Base-by-base conservation (phyloP, 257 asterid genomes). In the Lithospermum erythrorhizon region DNA sequence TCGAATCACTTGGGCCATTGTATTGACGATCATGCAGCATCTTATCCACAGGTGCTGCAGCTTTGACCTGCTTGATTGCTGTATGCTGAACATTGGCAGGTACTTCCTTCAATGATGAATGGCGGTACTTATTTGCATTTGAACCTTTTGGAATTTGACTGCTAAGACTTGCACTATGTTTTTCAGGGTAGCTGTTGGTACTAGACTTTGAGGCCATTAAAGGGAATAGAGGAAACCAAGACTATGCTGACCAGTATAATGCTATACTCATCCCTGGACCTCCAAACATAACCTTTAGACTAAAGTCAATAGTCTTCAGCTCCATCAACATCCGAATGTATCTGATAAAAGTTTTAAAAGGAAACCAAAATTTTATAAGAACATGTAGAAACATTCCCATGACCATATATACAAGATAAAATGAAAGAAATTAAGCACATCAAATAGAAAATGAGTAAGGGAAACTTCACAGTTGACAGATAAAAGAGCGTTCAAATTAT, bases 191-290 rank as follows among this genome's bases (percentile, higher is more conserved):
- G 67, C 75, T 68, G 72, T 78, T 81, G 25, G 74, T 54, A 63
- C 73, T 77, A 70, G 82, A 74, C 70, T 82, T 82, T 53, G 94
- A 72, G 67, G 96, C 89, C 96, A 87, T 87, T 27, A 74, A 63
- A 65, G n/a, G 6, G 37, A 61, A 53, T 37, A 47, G n/a, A 61
- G 55, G 58, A 48, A 66, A 54, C 7, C 59, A 15, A 54, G 62
- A 58, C 62, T 60, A 47, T 17, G 9, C 21, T 10, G 47, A 65
- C 58, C 13, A 53, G 47, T 19, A 16, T 57, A 45, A 69, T 68
- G 66, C 75, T 65, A 65, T 53, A 74, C 66, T 69, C 62, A 35
- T 61, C 24, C 64, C 63, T 70, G 63, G 41, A 49, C 27, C 32
- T 57, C 56, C 57, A 53, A 10, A 47, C 21, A 52, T 17, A n/a